phyloP scores from a whole-genome alignment of 352 stramenopile genomes.

The Pythium apleroticum region DNA sequence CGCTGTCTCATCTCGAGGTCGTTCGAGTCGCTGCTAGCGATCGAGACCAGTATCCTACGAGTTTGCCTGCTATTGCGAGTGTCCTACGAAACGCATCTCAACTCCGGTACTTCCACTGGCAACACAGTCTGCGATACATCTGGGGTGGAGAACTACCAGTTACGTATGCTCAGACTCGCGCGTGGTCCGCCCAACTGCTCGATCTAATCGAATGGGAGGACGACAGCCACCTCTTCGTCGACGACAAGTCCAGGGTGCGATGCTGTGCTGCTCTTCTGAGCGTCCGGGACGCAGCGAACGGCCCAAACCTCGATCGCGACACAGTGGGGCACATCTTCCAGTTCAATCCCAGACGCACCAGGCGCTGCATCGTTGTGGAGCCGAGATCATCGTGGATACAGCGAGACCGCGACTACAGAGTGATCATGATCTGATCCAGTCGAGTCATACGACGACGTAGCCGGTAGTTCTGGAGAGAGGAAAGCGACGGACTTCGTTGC shows the following conservation, averaged over 20 bases:
- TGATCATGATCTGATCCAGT: too few relatives aligned
- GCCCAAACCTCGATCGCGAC: neutral
- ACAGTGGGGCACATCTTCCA: neutral
- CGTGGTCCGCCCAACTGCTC: neutral
- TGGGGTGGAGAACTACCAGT: neutral
- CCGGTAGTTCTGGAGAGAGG: too few relatives aligned
- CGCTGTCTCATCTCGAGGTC: neutral
- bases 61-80: neutral
- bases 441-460: too few relatives aligned
- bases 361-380: neutral
- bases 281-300: neutral
- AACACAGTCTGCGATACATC: neutral
- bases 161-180: neutral
- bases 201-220: neutral
- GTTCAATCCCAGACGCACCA: neutral
- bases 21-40: neutral
- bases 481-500: too few relatives aligned
- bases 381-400: neutral
- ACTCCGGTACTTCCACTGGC: neutral
- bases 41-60: neutral
- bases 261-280: neutral
- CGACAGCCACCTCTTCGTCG: neutral
- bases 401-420: neutral
- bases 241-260: neutral
- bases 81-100: neutral